phyloP scores from a whole-genome alignment of 495 filamentous ascomycete genomes.

The Bacidia rubella region DNA sequence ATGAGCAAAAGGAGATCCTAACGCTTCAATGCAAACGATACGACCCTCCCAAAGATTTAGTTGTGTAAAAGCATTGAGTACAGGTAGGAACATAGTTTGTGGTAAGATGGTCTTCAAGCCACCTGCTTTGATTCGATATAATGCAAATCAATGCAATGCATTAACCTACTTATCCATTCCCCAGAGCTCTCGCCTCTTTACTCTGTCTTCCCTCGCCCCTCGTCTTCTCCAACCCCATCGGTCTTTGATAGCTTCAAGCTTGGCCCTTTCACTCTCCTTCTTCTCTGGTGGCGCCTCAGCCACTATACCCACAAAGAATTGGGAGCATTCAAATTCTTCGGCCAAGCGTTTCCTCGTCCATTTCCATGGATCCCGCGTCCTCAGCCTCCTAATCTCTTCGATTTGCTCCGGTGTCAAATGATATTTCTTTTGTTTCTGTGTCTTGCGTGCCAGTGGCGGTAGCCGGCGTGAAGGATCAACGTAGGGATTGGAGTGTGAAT shows the following conservation, averaged over 20 bases:
- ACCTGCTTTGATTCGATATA: background rate
- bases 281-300: conserved; percentile 35
- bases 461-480: conserved; percentile 23
- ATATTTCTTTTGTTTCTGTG: conserved; percentile 48
- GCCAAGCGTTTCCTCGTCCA: conserved; percentile 64
- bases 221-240: conserved; percentile 61
- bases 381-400: conserved; percentile 62
- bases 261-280: conserved; percentile 36
- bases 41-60: too few species aligned
- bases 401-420: conserved; percentile 64
- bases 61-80: background rate
- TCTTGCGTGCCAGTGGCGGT: conserved; percentile 41
- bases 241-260: conserved; percentile 47
- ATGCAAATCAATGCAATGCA: background rate
- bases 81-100: background rate
- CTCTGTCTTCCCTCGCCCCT: conserved; percentile 60
- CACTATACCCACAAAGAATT: conserved; percentile 53
- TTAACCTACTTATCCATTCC: conserved; percentile 27
- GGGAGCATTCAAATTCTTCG: conserved; percentile 61
- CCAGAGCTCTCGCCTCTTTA: conserved; percentile 50
- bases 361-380: conserved; percentile 47
- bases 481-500: conserved; percentile 19
- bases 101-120: too few species aligned
- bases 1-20: too few species aligned
- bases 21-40: too few species aligned